Evolutionary conservation across 805 yeast genomes (phyloP).

Genomic region (Torulaspora maleeae): DNA sequence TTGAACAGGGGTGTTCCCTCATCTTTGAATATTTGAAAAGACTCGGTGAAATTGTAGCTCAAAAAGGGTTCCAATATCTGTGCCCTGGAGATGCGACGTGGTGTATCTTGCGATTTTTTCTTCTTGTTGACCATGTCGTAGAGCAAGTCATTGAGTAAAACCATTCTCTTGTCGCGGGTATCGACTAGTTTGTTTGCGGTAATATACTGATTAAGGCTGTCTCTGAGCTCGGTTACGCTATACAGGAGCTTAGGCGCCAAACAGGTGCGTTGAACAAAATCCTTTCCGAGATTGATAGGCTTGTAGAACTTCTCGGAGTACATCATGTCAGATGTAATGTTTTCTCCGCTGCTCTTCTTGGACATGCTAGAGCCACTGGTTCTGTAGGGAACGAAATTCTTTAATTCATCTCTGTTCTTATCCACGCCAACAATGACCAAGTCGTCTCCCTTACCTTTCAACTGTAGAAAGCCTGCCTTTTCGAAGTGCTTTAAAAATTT

Average conservation of each 20-base stretch:
- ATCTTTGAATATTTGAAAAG: constrained; percentile 43
- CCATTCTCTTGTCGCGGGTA: constrained; percentile 46
- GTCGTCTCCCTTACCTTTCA: constrained; percentile 85
- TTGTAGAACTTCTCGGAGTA: constrained; percentile 45
- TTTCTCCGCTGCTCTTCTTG: constrained; percentile 2
- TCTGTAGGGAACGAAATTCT: constrained; percentile 62
- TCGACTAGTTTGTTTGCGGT: constrained; percentile 47
- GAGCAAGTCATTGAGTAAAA: constrained; percentile 54
- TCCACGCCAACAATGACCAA: constrained; percentile 51
- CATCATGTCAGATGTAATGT: constrained; percentile 27
- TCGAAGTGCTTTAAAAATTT: constrained; percentile 85
- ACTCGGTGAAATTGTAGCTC: constrained; percentile 44
- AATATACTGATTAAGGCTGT: constrained; percentile 53
- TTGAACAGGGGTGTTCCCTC: constrained; percentile 41
- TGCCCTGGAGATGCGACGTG: constrained; percentile 40
- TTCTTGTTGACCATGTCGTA: constrained; percentile 35
- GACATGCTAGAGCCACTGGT: constrained; percentile 28
- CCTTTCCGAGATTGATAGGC: constrained; percentile 48
- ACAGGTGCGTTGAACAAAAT: constrained; percentile 43
- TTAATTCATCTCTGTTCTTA: constrained; percentile 46
- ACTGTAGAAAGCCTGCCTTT: constrained; percentile 58
- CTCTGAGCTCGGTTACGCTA: constrained; percentile 50
- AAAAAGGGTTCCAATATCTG: constrained; percentile 43
- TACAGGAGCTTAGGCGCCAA: constrained; percentile 42
- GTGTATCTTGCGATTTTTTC: constrained; percentile 33